Evolutionary conservation across 2,329 filamentous ascomycete species (phyloP).

Genomic region (Botryosphaeria dothidea): DNA sequence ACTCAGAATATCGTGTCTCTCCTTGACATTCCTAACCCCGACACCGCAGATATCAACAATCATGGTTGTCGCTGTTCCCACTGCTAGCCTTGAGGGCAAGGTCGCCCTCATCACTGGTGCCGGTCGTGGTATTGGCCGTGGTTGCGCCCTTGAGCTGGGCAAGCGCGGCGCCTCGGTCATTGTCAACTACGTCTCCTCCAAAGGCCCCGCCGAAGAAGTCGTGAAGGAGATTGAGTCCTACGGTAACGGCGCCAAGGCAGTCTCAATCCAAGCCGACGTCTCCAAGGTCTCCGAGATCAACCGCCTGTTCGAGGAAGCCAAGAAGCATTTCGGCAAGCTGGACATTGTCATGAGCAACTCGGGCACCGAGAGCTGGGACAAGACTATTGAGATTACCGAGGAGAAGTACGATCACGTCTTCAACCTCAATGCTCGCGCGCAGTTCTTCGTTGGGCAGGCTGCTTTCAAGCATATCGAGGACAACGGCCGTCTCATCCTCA

Average conservation of each 20-base stretch:
- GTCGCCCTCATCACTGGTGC: constrained; percentile 64
- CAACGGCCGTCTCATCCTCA: constrained; percentile 73
- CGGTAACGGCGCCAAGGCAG: constrained; percentile 52
- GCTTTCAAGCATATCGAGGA: constrained; percentile 70
- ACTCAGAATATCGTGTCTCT: background rate
- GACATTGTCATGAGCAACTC: constrained; percentile 56
- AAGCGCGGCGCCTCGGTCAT: constrained; percentile 65
- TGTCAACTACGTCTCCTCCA: constrained; percentile 64
- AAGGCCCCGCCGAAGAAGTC: constrained; percentile 51
- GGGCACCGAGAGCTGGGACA: constrained; percentile 67
- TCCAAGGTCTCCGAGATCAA: constrained; percentile 58
- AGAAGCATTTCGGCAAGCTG: constrained; percentile 44
- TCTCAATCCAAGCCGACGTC: constrained; percentile 63
- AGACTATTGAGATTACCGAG: constrained; percentile 67
- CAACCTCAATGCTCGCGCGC: constrained; percentile 66
- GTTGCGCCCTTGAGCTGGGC: constrained; percentile 68
- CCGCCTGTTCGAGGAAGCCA: constrained; percentile 52
- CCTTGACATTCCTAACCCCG: background rate
- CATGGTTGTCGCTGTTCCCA: constrained; percentile 46
- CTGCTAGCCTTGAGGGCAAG: constrained; percentile 53
- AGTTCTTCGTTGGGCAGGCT: constrained; percentile 78
- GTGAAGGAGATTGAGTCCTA: constrained; percentile 46
- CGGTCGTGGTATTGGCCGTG: constrained; percentile 66
- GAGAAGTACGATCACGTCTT: constrained; percentile 74
- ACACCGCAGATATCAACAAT: constrained; percentile 23